Percentiles rank a stretch among this genome's conserved stretches.
phyloP scores from a whole-genome alignment of 495 filamentous ascomycete genomes.

The Aspergillus nanangensis region DNA sequence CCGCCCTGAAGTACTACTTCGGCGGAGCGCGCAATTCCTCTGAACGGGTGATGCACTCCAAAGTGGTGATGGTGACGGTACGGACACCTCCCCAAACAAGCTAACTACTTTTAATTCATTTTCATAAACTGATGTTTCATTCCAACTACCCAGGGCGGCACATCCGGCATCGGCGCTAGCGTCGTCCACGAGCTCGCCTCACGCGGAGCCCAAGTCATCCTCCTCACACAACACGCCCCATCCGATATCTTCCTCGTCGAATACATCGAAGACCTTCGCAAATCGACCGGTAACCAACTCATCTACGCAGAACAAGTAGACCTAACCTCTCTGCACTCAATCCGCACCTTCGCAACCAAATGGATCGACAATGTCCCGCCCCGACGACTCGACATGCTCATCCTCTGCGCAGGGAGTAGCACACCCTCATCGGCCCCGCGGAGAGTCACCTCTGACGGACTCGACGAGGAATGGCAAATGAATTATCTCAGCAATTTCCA shows the following conservation, averaged over 20 bases:
- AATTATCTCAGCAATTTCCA: constrained; percentile 98
- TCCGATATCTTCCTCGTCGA: constrained; percentile 87
- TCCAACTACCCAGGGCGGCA: constrained; percentile 65
- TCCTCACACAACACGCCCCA: constrained; percentile 77
- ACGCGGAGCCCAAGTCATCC: constrained; percentile 85
- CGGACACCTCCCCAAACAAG: too few relatives aligned
- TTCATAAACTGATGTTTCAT: constrained; percentile 17
- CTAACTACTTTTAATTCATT: too few relatives aligned
- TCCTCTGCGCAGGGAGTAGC: constrained; percentile 72
- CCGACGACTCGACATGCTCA: constrained; percentile 86
- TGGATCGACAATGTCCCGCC: constrained; percentile 96
- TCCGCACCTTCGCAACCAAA: constrained; percentile 93
- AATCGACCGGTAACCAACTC: constrained; percentile 73
- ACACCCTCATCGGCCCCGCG: constrained; percentile 57
- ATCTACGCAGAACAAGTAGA: constrained; percentile 96
- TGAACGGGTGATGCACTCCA: constrained; percentile 86
- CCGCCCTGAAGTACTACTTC: constrained; percentile 71
- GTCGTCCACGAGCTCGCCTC: constrained; percentile 68
- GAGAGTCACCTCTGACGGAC: constrained; percentile 62
- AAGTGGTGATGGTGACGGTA: constrained; percentile 89
- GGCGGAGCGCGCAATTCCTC: constrained; percentile 68
- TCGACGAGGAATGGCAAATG: constrained; percentile 87
- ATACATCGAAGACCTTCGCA: constrained; percentile 84
- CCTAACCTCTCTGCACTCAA: constrained; percentile 76
- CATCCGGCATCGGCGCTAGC: constrained; percentile 83